Evolutionary conservation across 1,284 basidiomycete species (phyloP), one percentile per base, ranked within the genome.

Genomic region (Boletellus deceptivus): DNA sequence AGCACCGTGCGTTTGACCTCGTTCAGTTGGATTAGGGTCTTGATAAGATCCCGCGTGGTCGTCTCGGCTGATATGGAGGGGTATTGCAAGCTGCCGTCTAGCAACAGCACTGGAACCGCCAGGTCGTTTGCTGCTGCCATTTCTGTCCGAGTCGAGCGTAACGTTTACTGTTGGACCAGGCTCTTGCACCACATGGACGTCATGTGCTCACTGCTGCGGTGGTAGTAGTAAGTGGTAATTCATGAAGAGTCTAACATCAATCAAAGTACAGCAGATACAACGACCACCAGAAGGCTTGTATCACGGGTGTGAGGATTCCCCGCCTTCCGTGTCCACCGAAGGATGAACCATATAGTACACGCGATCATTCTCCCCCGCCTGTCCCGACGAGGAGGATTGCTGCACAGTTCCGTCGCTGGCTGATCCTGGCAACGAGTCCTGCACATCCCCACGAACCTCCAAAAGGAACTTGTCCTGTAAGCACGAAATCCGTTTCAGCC

Each of bases 261-360:
- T 17, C 25, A 55, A 51, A 8, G 25, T 54, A 54, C 38, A 58
- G 9, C 38, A 8, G 37, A 60, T 39, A 41, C 22, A 35, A 59
- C 33, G 20, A 48, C 13, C 27, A 5, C 20, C 20, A 22, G 22
- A 22, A n/a, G 20, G n/a, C 17, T 25, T 25, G 36, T 20, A 31
- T 69, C 50, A 69, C 13, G 64, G 57, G 44, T 67, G 62, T 27
- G 66, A 75, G 4, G 74, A 75, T 17, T 57, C 61, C 9, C 73
- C 71, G 2, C 58, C 67, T 50, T 91, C 89, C 7, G 80, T 79
- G 60, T 91, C 86, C 34, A 92, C 87, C 2, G 83, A 82, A 3
- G 89, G 87, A 70, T 91, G 89, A 2, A 89, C 86, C 80, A 90
- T 82, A 62, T 90, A 91, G 61, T 82, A 86, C 49, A 89, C 77